Conservation (phyloP, 164 flowering plant genomes). For the Tinospora cordifolia region DNA sequence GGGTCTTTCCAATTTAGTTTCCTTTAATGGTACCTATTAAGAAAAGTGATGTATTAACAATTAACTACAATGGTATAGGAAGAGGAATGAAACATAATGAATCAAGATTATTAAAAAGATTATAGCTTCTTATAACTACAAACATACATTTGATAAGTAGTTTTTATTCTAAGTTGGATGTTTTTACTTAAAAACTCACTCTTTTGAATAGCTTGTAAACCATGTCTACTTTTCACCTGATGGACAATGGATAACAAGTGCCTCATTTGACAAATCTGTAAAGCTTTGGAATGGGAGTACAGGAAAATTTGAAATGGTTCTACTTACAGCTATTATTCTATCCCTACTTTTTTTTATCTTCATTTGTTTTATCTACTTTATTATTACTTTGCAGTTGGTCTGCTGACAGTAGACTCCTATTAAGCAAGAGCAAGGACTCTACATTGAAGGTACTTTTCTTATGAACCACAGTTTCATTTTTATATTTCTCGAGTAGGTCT, state of each 20-base stretch:
- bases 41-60: too few species aligned
- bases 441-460: slow-evolving; percentile 68
- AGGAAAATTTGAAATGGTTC: slow-evolving; percentile 52
- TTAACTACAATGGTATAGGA: too few species aligned
- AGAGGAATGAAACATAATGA: too few species aligned
- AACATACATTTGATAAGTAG: too few species aligned
- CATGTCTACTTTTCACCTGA: slow-evolving; percentile 98
- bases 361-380: slow-evolving; percentile 6
- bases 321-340: neutral
- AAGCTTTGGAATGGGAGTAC: slow-evolving; percentile 94
- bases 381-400: slow-evolving; percentile 72
- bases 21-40: too few species aligned
- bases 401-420: slow-evolving; percentile 94
- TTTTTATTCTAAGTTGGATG: too few species aligned
- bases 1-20: too few species aligned
- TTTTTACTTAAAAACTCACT: too few species aligned
- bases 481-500: neutral
- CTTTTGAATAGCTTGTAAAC: slow-evolving; percentile 72
- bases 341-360: neutral
- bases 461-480: neutral
- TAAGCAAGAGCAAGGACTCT: slow-evolving; percentile 98
- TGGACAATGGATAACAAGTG: slow-evolving; percentile 98
- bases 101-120: too few species aligned
- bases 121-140: too few species aligned
- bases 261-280: slow-evolving; percentile 93